A percentile compares a stretch with the other conserved stretches of the same genome.
Conservation (phyloP, 2,329 filamentous ascomycete species). For the Fusarium albosuccineum region DNA sequence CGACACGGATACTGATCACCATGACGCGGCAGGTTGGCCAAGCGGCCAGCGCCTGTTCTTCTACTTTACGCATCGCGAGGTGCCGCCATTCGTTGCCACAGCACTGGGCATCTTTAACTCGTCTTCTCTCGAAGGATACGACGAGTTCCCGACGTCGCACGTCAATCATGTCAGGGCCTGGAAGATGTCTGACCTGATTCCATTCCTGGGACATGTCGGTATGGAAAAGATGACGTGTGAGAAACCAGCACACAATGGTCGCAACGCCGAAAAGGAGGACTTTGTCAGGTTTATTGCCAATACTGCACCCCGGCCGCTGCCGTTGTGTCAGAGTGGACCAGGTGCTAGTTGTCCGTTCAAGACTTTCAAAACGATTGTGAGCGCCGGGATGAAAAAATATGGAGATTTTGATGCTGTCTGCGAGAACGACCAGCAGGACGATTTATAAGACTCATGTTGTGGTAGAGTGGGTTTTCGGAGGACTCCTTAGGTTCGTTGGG, state of each 20-base stretch:
- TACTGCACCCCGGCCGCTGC: slow-evolving; percentile 39
- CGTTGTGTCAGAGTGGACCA: slow-evolving; percentile 35
- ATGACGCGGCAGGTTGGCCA: slow-evolving; percentile 33
- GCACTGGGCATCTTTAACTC: slow-evolving; percentile 43
- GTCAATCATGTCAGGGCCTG: slow-evolving; percentile 42
- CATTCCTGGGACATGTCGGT: slow-evolving; percentile 40
- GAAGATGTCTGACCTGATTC: slow-evolving; percentile 44
- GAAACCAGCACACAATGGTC: slow-evolving; percentile 7
- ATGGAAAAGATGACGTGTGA: slow-evolving; percentile 45
- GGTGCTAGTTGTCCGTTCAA: slow-evolving; percentile 40
- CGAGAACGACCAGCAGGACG: slow-evolving; percentile 32
- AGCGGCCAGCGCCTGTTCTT: slow-evolving; percentile 38
- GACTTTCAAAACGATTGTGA: slow-evolving; percentile 37
- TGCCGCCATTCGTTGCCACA: slow-evolving; percentile 41
- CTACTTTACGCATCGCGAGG: slow-evolving; percentile 42
- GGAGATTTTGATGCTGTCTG: slow-evolving; percentile 41
- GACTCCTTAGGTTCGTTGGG: too few relatives aligned
- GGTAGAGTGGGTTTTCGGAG: too few relatives aligned
- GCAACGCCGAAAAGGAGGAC: slow-evolving; percentile 22
- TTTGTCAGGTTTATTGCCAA: slow-evolving; percentile 43
- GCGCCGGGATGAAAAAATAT: slow-evolving; percentile 36
- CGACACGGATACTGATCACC: not conserved
- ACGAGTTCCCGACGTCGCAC: slow-evolving; percentile 40
- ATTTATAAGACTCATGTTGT: slow-evolving; percentile 16
- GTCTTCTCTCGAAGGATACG: slow-evolving; percentile 32